Conservation (phyloP, 306 rosid species). For the Parietaria judaica region DNA sequence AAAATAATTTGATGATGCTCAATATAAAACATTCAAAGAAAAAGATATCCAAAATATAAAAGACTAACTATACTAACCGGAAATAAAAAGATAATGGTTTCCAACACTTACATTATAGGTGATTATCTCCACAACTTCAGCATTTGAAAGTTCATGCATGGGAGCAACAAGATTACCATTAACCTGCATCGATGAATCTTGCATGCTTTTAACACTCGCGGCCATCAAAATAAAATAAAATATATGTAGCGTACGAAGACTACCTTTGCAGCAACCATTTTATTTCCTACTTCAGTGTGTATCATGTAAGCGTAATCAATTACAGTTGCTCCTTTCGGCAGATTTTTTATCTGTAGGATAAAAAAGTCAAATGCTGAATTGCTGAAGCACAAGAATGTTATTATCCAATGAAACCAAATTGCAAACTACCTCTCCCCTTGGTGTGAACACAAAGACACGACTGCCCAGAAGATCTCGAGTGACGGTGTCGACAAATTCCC, state of each 20-base stretch:
- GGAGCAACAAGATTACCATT: slow-evolving; percentile 94
- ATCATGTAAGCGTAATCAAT: slow-evolving; percentile 98
- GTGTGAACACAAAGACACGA: slow-evolving; percentile 95
- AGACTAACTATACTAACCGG: too few relatives aligned
- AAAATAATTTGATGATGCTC: too few relatives aligned
- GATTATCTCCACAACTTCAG: slow-evolving; percentile 98
- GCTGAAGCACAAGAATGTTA: slow-evolving; percentile 9
- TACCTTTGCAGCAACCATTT: slow-evolving; percentile 99
- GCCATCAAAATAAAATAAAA: slow-evolving; percentile 14
- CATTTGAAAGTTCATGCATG: slow-evolving; percentile 74
- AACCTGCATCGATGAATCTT: slow-evolving; percentile 60
- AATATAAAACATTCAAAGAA: too few relatives aligned
- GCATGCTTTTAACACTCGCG: slow-evolving; percentile 7
- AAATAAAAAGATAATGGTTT: slow-evolving; percentile 1
- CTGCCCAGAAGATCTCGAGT: slow-evolving; percentile 95
- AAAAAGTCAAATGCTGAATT: slow-evolving; percentile 15
- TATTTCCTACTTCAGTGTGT: slow-evolving; percentile 98
- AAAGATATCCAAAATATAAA: too few relatives aligned
- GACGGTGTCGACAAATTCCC: slow-evolving; percentile 94
- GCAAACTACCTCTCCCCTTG: slow-evolving; percentile 84
- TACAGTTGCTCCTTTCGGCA: slow-evolving; percentile 90
- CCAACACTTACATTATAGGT: slow-evolving; percentile 75
- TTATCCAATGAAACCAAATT: slow-evolving; percentile 8
- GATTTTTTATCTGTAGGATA: slow-evolving; percentile 72
- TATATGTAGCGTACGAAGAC: slow-evolving; percentile 6